Base-by-base conservation (phyloP, 768 basidiomycete genomes). In the Dacryopinax primogenitus region DNA sequence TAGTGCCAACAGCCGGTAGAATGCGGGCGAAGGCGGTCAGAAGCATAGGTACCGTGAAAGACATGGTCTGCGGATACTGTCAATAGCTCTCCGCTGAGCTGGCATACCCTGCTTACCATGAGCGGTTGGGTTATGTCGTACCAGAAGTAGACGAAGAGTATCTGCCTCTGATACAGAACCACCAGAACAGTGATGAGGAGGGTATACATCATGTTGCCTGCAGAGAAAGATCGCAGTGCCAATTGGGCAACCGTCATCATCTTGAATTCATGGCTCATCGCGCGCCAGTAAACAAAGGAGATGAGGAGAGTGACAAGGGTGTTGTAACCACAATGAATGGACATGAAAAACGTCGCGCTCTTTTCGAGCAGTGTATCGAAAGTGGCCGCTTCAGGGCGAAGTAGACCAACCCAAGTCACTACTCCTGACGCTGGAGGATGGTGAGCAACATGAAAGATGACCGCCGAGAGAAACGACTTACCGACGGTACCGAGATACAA, bases 41-140 rank as follows among this genome's bases (percentile, higher is more conserved):
- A 9, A 58, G 51, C 51, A 58, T 58, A 6, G 51, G 51, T 9
- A 58, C 51, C 4, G 51, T 58, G 51, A 58, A 58, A 4, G 51
- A 58, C 51, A 58, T 58, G 3, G 51, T 58, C 51, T 58, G 23
- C 51, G 4, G 9, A 30, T 13, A 3, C n/a, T n/a, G 18, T 3
- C 13, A 9, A 28, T 30, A 32, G 51, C n/a, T n/a, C 41, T 7
- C 3, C 3, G 30, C 26, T 26, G 26, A 58, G 32, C 4, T 9
- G 3, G 3, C 13, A 58, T n/a, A n/a, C n/a, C n/a, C n/a, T n/a
- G n/a, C 51, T 3, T 58, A 58, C 51, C 51, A 58, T 58, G 30
- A 58, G 51, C 51, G 51, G 51, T 30, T 58, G 51, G 51, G 51
- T 58, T 9, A 58, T 58, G 30, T 58, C 51, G 30, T 58, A 58